Evolutionary conservation across 345 rosid species (phyloP), one percentile per base, ranked within the genome.

Genomic region (Populus tremula): DNA sequence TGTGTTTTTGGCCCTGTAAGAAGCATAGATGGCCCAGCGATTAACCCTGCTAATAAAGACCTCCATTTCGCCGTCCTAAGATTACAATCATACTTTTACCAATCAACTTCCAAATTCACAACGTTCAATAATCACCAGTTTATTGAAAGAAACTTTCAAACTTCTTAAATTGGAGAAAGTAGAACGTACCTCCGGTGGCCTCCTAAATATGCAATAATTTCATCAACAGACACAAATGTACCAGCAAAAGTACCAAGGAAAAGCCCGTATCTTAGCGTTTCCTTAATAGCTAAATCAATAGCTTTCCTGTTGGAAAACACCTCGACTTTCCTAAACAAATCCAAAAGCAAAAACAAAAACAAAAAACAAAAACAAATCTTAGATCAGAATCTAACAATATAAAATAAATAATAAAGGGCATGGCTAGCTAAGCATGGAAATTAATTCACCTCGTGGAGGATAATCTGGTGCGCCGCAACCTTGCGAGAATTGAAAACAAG

Each of bases 1-100:
- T 89, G 93, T 0, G 94, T 89, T 64, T 90, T 88, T 31, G 87
- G 90, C 53, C 99, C 98, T 0, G 98, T 93, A 65, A 95, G 93
- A 77, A 95, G 90, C 93, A 95, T 95, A 4, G 99, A 91, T 72
- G 98, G 99, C 50, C 99, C 99, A 41, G 98, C 98, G 70, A 95
- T 79, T 70, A 91, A 83, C 67, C 98, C 99, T 20, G 98, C 99
- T 25, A 95, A 74, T 73, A 95, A 84, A 43, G 94, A 90, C 77
- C 98, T 91, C 99, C 99, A 95, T 73, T 83, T 93, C 33, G 88
- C 93, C 29, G 97, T 93, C 92, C 99, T 95, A 76, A 70, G 68
- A 76, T 33, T 23, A 12, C 49, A 35, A 33, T 10, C 11, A 69
- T 61, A 36, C 72, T 38, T 64, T 38, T 63, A 70, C 54, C 18